Base-by-base conservation (phyloP, 2,329 filamentous ascomycete genomes). In the Diaporthe vexans region DNA sequence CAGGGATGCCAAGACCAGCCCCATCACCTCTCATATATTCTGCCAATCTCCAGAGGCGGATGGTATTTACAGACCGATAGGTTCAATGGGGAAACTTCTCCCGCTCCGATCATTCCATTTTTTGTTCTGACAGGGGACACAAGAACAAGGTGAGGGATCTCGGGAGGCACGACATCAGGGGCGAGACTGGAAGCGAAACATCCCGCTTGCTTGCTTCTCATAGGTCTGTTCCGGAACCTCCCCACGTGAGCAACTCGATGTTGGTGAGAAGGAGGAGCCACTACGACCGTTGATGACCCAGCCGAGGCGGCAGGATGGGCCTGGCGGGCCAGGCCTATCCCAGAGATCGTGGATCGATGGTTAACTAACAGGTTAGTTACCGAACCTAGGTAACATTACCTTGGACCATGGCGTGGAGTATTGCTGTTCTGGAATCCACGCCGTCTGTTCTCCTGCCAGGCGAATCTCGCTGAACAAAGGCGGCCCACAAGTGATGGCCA, bases 291-390 rank as follows among this genome's bases (percentile, higher is more conserved):
- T 21, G 59, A 63, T n/a, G 40, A 15, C 59, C 58, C 24, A 61
- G 57, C n/a, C 57, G n/a, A 35, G 17, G 8, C 9, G 17, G 57
- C n/a, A 8, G 24, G 57, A 59, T 59, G 35, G 57, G 13, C 15
- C 57, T n/a, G 37, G 15, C 40, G 40, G 40, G 10, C 40, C 59
- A 65, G 40, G 59, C 9, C 24, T 33, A 33, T 48, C 59, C 59
- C 40, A 35, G 59, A 65, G 59, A 65, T 65, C 59, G 40, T 13
- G 33, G 59, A 65, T 65, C 59, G 40, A 21, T 65, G 59, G 59
- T 33, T 40, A n/a, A 21, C 59, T 33, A 15, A 48, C 11, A 29
- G 40, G 24, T 26, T 48, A 35, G 40, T 29, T 65, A 33, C 26
- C n/a, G 40, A 65, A 11, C 26, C 59, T 26, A 33, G 24, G 59